Base-by-base conservation (phyloP, 441 rosid genomes). In the Cnidoscolus chayamansa region DNA sequence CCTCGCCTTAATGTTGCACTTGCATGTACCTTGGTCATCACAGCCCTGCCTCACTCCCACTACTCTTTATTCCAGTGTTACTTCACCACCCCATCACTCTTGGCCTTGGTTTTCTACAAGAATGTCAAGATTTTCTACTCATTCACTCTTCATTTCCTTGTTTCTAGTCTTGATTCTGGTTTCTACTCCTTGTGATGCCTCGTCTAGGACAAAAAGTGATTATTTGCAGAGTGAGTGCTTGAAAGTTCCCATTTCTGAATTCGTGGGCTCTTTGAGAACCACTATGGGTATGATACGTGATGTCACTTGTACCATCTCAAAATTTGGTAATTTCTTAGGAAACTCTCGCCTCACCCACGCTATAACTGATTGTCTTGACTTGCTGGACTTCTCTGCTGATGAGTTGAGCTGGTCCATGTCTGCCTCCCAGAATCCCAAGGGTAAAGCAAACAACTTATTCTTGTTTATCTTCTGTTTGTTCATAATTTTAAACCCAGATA, bases 311-410 rank as follows among this genome's bases (percentile, higher is more conserved):
- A 56, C 82, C 1, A 77, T 90, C 76, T 84, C 93, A 0, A 81
- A 76, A 51, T 83, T 89, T 40, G 85, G 84, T 19, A 80, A 62
- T 20, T 37, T 81, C n/a, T 67, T 88, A 45, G 88, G 90, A 31
- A 90, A 86, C 74, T 81, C 60, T 61, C 84, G 92, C 15, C 84
- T 94, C 17, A 68, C 81, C 11, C 85, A 83, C 76, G 96, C 98
- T 25, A 68, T 92, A 25, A 54, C 83, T 1, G 98, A 94, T 72
- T 94, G 98, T 75, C 77, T 83, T 25, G 98, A 94, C 75, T 81
- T 94, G 73, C 85, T 94, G 4, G 97, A 94, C 60, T 80, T 83
- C 74, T 90, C 98, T 63, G 67, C 85, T 6, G 97, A 92, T 11
- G 90, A 84, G 74, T 72, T 94, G 50, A 79, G 82, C 76, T 90